phyloP scores from a whole-genome alignment of 2,329 filamentous ascomycete species.

The Botryotinia narcissicola region DNA sequence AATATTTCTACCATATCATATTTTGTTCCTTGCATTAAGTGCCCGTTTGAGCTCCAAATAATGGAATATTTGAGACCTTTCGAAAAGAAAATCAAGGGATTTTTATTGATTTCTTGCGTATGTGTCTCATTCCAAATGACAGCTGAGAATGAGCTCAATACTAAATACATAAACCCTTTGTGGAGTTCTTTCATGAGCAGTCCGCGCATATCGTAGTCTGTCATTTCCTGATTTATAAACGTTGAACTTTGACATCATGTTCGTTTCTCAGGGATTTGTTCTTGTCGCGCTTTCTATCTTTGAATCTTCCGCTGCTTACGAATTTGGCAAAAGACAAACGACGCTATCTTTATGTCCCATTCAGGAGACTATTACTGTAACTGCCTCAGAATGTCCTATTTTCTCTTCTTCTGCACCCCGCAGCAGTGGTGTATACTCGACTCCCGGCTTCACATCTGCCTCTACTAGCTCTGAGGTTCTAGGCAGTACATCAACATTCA shows the following conservation, averaged over 20 bases:
- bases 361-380: constrained; percentile 9
- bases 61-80: neutral
- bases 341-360: neutral
- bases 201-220: neutral
- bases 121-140: neutral
- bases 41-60: neutral
- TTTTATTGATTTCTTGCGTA: neutral
- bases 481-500: neutral
- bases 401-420: neutral
- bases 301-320: constrained; percentile 1
- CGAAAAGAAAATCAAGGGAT: neutral
- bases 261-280: neutral
- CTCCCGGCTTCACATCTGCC: neutral
- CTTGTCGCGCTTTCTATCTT: constrained; percentile 9
- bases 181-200: neutral
- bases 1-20: neutral
- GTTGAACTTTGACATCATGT: constrained; percentile 2
- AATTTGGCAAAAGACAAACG: constrained; percentile 6
- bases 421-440: constrained; percentile 7
- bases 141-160: neutral
- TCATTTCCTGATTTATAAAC: neutral
- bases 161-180: constrained; percentile 1
- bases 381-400: constrained; percentile 3
- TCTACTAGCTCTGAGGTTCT: neutral
- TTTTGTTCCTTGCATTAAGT: constrained; percentile 1